Conservation (phyloP, 73 alveolate genomes). For the Vitrella brassicaformis region DNA sequence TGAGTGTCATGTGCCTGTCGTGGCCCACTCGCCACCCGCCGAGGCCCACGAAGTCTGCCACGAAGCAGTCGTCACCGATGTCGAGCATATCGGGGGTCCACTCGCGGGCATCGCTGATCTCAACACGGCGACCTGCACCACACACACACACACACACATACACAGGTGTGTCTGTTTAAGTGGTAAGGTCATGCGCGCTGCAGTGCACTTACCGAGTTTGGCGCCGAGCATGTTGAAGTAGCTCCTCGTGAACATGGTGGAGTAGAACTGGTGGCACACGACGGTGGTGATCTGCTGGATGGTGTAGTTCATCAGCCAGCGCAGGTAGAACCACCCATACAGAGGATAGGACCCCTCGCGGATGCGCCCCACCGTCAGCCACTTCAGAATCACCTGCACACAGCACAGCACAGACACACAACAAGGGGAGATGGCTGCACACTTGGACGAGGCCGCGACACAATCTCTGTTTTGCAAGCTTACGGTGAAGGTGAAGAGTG, state of each 20-base stretch:
- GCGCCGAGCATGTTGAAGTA: not conserved
- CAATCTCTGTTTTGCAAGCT: no score
- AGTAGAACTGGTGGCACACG: not conserved
- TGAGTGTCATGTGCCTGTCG: not conserved
- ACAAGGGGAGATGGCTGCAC: no score
- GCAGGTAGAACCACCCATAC: not conserved
- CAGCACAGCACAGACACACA: no score
- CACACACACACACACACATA: no score
- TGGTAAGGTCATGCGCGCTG: no score
- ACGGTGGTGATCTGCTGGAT: no score
- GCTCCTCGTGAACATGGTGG: not conserved
- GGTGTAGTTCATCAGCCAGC: no score
- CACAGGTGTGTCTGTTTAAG: no score
- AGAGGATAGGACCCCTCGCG: not conserved
- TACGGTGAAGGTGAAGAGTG: no score
- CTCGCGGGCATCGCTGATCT: not conserved
- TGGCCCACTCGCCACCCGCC: not conserved
- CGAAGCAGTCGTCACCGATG: not conserved
- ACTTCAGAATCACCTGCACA: not conserved
- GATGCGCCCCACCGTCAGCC: not conserved
- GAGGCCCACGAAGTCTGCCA: not conserved
- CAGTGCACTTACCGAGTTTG: not conserved
- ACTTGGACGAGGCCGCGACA: no score
- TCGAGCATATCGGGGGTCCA: not conserved
- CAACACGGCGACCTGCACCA: no score